Evolutionary conservation across 2,329 filamentous ascomycete genomes (phyloP), one percentile per base, ranked within the genome.

Genomic region (Arthrobotrys pseudoclavata): DNA sequence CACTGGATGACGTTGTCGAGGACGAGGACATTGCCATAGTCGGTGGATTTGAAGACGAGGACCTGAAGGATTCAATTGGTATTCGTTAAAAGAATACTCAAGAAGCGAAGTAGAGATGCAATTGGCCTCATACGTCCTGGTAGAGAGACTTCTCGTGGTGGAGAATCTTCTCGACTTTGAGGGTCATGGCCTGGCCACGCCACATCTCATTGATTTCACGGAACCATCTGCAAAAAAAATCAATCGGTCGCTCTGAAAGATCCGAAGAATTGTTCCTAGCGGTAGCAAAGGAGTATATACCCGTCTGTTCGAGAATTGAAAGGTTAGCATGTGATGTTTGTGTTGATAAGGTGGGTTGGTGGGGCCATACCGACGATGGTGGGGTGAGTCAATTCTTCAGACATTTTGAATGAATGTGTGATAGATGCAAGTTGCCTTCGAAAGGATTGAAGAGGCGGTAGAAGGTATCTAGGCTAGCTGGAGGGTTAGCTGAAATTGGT

Each of bases 91-190:
- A 22, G 45, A 26, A 26, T 20, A 13, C 24, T 4, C 40, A 48
- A 29, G 20, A 47, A 62, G 29, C 31, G 7, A 9, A 45, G 50
- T 22, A 24, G 31, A 40, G n/a, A 22, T 42, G 31, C 34, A 9
- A 29, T 13, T 57, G 52, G 64, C 26, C 37, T 69, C 80, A 20
- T 64, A 81, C 95, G 84, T 99, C 96, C 87, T 99, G 96, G 88
- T 97, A 99, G 88, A 97, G 88, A 88, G 92, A 96, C 90, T 97
- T 98, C 88, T 99, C 96, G 88, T 98, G 95, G 89, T 97, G 94
- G 80, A 99, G 88, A 83, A 99, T 91, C 88, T 97, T 93, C 85
- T 99, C 95, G 86, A 99, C 96, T 86, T 92, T 94, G 84, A 97
- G 91, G 82, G 92, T 97, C 95, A 98, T 98, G 84, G 96, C 96